Evolutionary conservation across 1,139 yeast genomes (phyloP).

Genomic region (Geotrichum aggregatum): DNA sequence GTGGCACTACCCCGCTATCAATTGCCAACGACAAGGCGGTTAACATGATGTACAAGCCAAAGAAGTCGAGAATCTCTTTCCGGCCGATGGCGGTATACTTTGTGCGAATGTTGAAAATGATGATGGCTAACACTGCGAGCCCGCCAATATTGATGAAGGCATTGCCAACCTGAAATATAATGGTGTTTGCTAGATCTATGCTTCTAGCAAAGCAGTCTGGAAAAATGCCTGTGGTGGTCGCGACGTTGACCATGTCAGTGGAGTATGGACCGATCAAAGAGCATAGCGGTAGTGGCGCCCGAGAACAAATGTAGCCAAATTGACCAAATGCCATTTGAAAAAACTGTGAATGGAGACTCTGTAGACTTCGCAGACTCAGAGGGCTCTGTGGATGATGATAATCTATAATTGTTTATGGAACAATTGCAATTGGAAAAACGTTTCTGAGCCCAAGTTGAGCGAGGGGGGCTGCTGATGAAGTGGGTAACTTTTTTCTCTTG

Average conservation of each 20-base stretch:
- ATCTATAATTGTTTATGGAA: too few relatives aligned
- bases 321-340: conserved; percentile 52
- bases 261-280: conserved; percentile 50
- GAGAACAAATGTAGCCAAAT: conserved; percentile 60
- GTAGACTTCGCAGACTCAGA: too few relatives aligned
- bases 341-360: too few relatives aligned
- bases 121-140: conserved; percentile 58
- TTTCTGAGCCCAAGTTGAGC: too few relatives aligned
- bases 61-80: conserved; percentile 73
- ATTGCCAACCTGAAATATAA: conserved; percentile 86
- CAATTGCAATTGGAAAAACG: too few relatives aligned
- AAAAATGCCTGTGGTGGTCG: conserved; percentile 50
- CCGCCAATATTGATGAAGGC: conserved; percentile 81
- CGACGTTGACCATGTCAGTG: background rate
- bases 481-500: too few relatives aligned
- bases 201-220: conserved; percentile 82
- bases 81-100: conserved; percentile 95
- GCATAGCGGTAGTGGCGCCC: conserved; percentile 75
- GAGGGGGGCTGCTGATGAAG: too few relatives aligned
- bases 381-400: too few relatives aligned
- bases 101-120: conserved; percentile 71
- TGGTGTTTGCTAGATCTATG: conserved; percentile 82
- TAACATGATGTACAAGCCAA: conserved; percentile 56
- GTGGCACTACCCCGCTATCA: conserved; percentile 90
- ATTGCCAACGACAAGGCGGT: conserved; percentile 66